Conservation (phyloP, 2,329 filamentous ascomycete species). For the Fusarium napiforme region DNA sequence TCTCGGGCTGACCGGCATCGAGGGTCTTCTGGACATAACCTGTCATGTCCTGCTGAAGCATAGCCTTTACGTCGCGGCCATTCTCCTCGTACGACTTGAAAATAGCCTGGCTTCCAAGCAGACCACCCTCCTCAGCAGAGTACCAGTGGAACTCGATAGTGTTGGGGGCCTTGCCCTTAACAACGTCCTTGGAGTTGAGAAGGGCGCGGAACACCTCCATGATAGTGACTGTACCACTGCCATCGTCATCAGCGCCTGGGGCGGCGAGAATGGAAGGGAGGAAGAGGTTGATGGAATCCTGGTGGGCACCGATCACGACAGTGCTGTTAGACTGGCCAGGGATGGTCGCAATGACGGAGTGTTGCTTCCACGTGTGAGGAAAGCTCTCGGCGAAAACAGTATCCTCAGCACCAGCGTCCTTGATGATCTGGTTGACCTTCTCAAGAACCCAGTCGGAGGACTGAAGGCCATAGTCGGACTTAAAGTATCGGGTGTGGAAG, state of each 20-base stretch:
- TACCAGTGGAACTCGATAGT: conserved; percentile 98
- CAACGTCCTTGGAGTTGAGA: conserved; percentile 76
- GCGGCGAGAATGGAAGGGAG: conserved; percentile 84
- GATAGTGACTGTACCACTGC: conserved; percentile 92
- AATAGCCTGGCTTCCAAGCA: conserved; percentile 89
- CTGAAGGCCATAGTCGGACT: conserved; percentile 79
- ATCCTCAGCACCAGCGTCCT: conserved; percentile 74
- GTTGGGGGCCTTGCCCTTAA: conserved; percentile 78
- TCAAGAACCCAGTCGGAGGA: conserved; percentile 88
- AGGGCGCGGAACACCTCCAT: conserved; percentile 89
- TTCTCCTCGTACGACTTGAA: conserved; percentile 82
- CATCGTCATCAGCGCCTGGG: conserved; percentile 95
- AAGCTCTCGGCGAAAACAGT: conserved; percentile 79
- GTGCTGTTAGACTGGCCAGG: conserved; percentile 87
- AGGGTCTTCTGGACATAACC: conserved; percentile 86
- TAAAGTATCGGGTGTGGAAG: conserved; percentile 87
- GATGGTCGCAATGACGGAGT: conserved; percentile 90
- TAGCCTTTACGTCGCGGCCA: conserved; percentile 84
- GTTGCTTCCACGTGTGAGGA: conserved; percentile 86
- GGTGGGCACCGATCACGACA: conserved; percentile 89
- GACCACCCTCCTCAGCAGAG: conserved; percentile 86
- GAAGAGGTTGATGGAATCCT: conserved; percentile 95
- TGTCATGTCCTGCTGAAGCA: conserved; percentile 99
- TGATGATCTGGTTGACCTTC: conserved; percentile 78
- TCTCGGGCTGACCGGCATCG: conserved; percentile 83